Base-by-base conservation (phyloP, 2,329 filamentous ascomycete genomes). In the Aureobasidium zeae region DNA sequence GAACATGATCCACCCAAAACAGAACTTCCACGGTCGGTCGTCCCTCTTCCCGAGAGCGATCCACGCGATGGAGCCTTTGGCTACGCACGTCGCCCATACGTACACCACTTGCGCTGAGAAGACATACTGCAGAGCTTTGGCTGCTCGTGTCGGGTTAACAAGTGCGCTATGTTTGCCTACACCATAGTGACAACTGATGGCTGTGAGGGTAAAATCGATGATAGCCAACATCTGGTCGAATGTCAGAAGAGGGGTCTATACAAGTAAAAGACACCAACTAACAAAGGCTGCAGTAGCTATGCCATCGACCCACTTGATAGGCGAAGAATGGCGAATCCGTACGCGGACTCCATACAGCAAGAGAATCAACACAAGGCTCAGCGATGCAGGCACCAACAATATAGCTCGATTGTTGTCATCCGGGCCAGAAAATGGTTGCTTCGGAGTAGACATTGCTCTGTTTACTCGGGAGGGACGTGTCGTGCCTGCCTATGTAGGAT, bases 131-230 rank as follows among this genome's bases (percentile, higher is more conserved):
- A 19, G 24, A 16, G 41, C 41, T 11, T 29, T 44, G 17, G 22
- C 3, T 16, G 19, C n/a, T 22, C 33, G 21, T 11, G n/a, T 25
- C 5, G 22, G n/a, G 31, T 35, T 19, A 12, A 44, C 31, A 13
- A 29, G 30, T 7, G 4, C 17, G 3, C 24, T 44, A 17, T 44
- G 41, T 32, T 32, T 35, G 13, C 41, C 41, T 13, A 44, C 6
- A 13, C 41, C 41, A 19, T 44, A 36, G 24, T 44, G 33, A 13
- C 41, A 44, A 16, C 41, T 30, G n/a, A 36, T 31, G 24, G 32
- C 41, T 17, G 22, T 22, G 17, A 35, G 12, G 16, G 33, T 8
- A 11, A 33, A 20, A 5, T 42, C 29, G 4, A 33, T 22, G 9
- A 42, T 33, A 4, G 38, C 38, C n/a, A 42, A 13, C 21, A 12